These are phyloP conservation scores for Rhizopogon rudus DNA, from an alignment of 768 basidiomycete species.

Conservation along the genomic window DNA sequence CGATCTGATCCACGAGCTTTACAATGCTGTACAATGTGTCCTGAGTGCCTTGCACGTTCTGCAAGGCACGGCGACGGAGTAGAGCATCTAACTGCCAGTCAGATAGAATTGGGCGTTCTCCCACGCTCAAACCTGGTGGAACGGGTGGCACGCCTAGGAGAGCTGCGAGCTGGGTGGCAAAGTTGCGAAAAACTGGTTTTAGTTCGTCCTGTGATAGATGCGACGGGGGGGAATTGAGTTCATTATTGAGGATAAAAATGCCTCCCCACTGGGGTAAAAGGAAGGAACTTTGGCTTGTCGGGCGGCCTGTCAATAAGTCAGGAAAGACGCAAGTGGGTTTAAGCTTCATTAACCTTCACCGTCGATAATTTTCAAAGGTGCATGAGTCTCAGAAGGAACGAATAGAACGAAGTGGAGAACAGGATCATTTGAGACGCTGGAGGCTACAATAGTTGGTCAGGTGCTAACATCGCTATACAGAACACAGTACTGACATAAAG, in stretches of 20 bases:
- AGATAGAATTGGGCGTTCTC: slow-evolving; percentile 33
- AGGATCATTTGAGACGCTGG: slow-evolving; percentile 88
- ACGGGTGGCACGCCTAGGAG: slow-evolving; percentile 78
- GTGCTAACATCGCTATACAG: neutral
- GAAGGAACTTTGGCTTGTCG: slow-evolving; percentile 61
- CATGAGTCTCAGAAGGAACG: slow-evolving; percentile 64
- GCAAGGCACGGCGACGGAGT: slow-evolving; percentile 59
- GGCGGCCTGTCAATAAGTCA: slow-evolving; percentile 33
- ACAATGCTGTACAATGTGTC: slow-evolving; percentile 82
- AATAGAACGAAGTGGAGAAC: slow-evolving; percentile 92
- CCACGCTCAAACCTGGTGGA: slow-evolving; percentile 39
- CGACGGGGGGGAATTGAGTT: slow-evolving; percentile 18
- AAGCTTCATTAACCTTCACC: slow-evolving; percentile 36
- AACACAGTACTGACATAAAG: slow-evolving; percentile 55
- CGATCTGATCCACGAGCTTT: slow-evolving; percentile 78
- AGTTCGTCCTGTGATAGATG: slow-evolving; percentile 38
- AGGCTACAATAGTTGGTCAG: slow-evolving; percentile 47
- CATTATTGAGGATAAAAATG: slow-evolving; percentile 71
- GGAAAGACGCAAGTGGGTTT: slow-evolving; percentile 5
- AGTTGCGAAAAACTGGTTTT: slow-evolving; percentile 51
- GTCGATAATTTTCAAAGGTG: slow-evolving; percentile 67
- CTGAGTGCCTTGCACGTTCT: slow-evolving; percentile 62
- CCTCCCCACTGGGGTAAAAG: slow-evolving; percentile 94
- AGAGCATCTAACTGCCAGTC: slow-evolving; percentile 84
- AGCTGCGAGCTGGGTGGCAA: slow-evolving; percentile 65